Percentiles rank a stretch among this genome's conserved stretches.
phyloP scores from a whole-genome alignment of 1,139 yeast species.

The Taphrina wiesneri region DNA sequence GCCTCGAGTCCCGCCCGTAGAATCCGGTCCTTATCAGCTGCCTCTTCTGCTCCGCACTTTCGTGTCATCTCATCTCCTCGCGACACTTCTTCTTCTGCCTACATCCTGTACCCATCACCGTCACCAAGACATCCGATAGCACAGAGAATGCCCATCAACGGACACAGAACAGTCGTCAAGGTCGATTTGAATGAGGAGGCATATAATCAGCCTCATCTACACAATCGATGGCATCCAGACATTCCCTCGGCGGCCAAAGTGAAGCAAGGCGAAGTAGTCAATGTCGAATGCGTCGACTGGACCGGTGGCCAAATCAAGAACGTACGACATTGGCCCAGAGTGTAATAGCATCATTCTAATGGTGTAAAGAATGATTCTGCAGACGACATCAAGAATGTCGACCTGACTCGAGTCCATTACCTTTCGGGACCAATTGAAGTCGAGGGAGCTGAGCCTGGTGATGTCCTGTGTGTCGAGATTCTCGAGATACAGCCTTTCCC shows the following conservation, averaged over 20 bases:
- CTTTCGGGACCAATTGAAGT: slow-evolving; percentile 54
- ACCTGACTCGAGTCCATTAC: slow-evolving; percentile 52
- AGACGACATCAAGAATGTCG: slow-evolving; percentile 52
- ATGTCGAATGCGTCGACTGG: slow-evolving; percentile 57
- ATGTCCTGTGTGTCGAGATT: slow-evolving; percentile 53
- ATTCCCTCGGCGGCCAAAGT: slow-evolving; percentile 50
- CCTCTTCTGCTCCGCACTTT: neutral
- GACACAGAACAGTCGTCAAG: slow-evolving; percentile 42
- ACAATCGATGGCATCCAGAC: slow-evolving; percentile 59
- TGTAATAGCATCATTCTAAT: neutral
- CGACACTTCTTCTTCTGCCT: neutral
- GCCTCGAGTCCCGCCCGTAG: neutral
- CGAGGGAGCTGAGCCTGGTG: slow-evolving; percentile 54
- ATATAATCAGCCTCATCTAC: slow-evolving; percentile 52
- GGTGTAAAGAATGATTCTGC: slow-evolving; percentile 51
- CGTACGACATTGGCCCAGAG: neutral
- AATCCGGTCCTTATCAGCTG: slow-evolving; percentile 3
- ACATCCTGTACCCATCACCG: neutral
- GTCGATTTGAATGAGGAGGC: slow-evolving; percentile 52
- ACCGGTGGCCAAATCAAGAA: slow-evolving; percentile 53
- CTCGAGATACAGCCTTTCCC: slow-evolving; percentile 57
- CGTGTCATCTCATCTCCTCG: neutral
- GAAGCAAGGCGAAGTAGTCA: slow-evolving; percentile 51
- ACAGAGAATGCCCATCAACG: slow-evolving; percentile 9
- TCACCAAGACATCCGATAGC: neutral